These are phyloP conservation scores for Platanthera zijinensis DNA, from an alignment of 106 monocot species.

Conservation along the genomic window DNA sequence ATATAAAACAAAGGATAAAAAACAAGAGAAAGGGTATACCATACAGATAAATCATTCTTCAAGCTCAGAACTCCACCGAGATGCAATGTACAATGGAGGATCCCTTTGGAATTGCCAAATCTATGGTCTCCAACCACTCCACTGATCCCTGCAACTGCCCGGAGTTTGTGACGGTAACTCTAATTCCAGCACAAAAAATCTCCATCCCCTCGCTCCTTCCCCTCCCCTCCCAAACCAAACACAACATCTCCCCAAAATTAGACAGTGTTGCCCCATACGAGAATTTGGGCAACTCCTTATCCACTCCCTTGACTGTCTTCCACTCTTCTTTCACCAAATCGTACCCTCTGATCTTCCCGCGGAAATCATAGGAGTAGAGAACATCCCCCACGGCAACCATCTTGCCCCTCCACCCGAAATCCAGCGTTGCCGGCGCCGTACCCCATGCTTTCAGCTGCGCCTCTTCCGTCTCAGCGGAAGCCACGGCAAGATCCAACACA, in stretches of 20 bases:
- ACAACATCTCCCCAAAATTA: constrained; percentile 44
- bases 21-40: no score
- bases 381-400: constrained; percentile 58
- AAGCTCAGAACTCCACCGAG: constrained; percentile 32
- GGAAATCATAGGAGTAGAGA: constrained; percentile 63
- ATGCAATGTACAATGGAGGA: constrained; percentile 58
- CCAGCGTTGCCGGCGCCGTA: constrained; percentile 34
- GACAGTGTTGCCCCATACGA: constrained; percentile 51
- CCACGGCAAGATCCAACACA: constrained; percentile 35
- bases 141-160: constrained; percentile 36
- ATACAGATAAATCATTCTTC: background rate
- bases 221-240: constrained; percentile 61
- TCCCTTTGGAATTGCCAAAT: constrained; percentile 20
- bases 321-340: constrained; percentile 37
- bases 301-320: constrained; percentile 53
- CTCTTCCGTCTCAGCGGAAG: constrained; percentile 5
- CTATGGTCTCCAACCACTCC: constrained; percentile 23
- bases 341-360: constrained; percentile 73
- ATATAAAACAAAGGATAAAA: no score
- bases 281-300: constrained; percentile 52
- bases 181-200: constrained; percentile 51
- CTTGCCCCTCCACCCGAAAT: constrained; percentile 70
- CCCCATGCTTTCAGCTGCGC: constrained; percentile 31
- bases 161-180: constrained; percentile 11
- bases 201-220: constrained; percentile 12